phyloP scores from a whole-genome alignment of 768 basidiomycete species.

The Rubroboletus pulcherrimus region DNA sequence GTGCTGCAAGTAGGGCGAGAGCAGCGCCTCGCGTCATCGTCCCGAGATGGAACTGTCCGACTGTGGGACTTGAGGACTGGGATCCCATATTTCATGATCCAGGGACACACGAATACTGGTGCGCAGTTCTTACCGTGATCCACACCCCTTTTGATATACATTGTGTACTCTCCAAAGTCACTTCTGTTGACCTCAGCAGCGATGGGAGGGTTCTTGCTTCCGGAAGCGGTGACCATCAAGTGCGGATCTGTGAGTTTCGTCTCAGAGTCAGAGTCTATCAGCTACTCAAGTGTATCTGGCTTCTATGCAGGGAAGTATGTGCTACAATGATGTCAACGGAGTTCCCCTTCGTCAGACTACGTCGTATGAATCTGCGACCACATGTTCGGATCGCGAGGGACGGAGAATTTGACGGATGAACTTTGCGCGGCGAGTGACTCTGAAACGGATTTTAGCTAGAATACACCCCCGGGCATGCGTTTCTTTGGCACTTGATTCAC shows the following conservation, averaged over 20 bases:
- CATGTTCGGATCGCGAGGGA: slow-evolving; percentile 9
- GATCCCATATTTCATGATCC: slow-evolving; percentile 32
- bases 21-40: slow-evolving; percentile 35
- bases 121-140: slow-evolving; percentile 21
- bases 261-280: slow-evolving; percentile 11
- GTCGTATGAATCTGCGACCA: not conserved
- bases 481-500: not conserved
- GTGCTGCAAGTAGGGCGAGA: slow-evolving; percentile 32
- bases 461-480: not conserved
- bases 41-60: slow-evolving; percentile 34
- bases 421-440: slow-evolving; percentile 2
- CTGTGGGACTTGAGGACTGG: slow-evolving; percentile 36
- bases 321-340: slow-evolving; percentile 20
- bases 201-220: slow-evolving; percentile 33
- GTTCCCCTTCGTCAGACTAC: not conserved
- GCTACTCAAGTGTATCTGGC: slow-evolving; percentile 6
- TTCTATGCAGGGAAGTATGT: slow-evolving; percentile 26
- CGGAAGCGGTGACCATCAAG: slow-evolving; percentile 35
- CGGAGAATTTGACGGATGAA: slow-evolving; percentile 1
- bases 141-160: slow-evolving; percentile 14
- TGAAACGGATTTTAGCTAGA: not conserved
- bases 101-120: slow-evolving; percentile 35
- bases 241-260: slow-evolving; percentile 34
- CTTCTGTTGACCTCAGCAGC: slow-evolving; percentile 36
- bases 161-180: slow-evolving; percentile 23